Conservation (phyloP, 75 land plant genomes). For the Sequoia sempervirens region DNA sequence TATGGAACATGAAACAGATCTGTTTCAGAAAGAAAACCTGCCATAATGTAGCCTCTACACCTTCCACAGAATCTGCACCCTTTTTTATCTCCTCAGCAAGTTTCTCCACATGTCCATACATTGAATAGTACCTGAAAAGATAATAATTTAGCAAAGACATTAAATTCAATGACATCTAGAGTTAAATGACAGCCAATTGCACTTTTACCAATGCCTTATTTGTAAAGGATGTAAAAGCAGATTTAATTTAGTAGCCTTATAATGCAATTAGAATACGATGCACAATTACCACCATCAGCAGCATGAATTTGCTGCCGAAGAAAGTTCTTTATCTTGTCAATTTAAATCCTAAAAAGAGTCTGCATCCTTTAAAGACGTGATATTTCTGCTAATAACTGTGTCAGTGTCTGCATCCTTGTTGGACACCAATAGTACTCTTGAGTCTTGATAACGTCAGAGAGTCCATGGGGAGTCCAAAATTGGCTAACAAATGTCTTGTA, state of each 20-base stretch:
- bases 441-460: neutral
- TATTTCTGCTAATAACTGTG: neutral
- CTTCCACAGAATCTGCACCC: slow-evolving; percentile 85
- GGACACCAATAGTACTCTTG: neutral
- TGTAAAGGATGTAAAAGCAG: neutral
- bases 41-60: slow-evolving; percentile 83
- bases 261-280: neutral
- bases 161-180: neutral
- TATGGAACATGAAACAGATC: neutral
- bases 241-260: neutral
- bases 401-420: neutral
- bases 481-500: neutral
- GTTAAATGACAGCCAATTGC: neutral
- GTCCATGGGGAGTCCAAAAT: neutral
- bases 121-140: slow-evolving; percentile 71
- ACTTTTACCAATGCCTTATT: neutral
- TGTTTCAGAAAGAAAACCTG: slow-evolving; percentile 40
- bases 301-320: neutral
- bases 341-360: neutral
- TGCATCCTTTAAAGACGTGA: neutral
- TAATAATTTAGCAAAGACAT: neutral
- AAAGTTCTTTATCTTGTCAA: neutral
- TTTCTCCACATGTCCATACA: slow-evolving; percentile 80
- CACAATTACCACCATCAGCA: neutral
- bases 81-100: slow-evolving; percentile 85